These are phyloP conservation scores for Fusarium keratoplasticum DNA, from an alignment of 2,329 filamentous ascomycete genomes.

Conservation along the genomic window DNA sequence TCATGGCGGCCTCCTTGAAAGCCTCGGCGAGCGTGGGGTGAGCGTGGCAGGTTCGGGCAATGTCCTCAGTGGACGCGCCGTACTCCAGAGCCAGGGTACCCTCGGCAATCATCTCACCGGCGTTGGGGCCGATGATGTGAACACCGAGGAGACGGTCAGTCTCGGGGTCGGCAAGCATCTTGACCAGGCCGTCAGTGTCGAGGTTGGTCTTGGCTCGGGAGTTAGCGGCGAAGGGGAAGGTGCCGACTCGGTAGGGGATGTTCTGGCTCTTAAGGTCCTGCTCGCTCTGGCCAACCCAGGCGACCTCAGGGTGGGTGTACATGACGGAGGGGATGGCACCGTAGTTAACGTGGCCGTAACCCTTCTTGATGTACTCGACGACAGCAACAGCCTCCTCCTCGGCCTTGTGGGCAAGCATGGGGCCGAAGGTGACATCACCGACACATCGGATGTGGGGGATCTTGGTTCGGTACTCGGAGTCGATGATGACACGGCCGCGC, in stretches of 20 bases:
- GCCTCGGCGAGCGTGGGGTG: slow-evolving; percentile 97
- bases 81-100: slow-evolving; percentile 96
- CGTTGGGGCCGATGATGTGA: slow-evolving; percentile 96
- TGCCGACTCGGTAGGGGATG: slow-evolving; percentile 91
- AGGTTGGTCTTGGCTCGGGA: slow-evolving; percentile 98
- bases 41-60: slow-evolving; percentile 93
- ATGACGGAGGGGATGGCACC: slow-evolving; percentile 97
- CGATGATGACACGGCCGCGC: slow-evolving; percentile 93
- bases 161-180: slow-evolving; percentile 96
- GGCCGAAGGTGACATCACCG: slow-evolving; percentile 95
- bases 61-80: slow-evolving; percentile 93
- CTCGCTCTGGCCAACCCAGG: slow-evolving; percentile 98
- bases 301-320: slow-evolving; percentile 99
- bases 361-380: slow-evolving; percentile 97
- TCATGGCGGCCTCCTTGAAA: slow-evolving; percentile 99
- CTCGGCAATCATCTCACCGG: slow-evolving; percentile 99
- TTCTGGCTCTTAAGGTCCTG: slow-evolving; percentile 91
- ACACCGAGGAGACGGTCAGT: slow-evolving; percentile 95
- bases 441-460: slow-evolving; percentile 96
- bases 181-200: slow-evolving; percentile 94
- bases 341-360: slow-evolving; percentile 99
- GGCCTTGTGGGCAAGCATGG: slow-evolving; percentile 99
- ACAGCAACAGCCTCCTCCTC: slow-evolving; percentile 97
- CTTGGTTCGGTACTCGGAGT: slow-evolving; percentile 99
- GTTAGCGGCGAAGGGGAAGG: slow-evolving; percentile 98